phyloP scores from a whole-genome alignment of 352 stramenopile species.

The Phytophthora multivora region DNA sequence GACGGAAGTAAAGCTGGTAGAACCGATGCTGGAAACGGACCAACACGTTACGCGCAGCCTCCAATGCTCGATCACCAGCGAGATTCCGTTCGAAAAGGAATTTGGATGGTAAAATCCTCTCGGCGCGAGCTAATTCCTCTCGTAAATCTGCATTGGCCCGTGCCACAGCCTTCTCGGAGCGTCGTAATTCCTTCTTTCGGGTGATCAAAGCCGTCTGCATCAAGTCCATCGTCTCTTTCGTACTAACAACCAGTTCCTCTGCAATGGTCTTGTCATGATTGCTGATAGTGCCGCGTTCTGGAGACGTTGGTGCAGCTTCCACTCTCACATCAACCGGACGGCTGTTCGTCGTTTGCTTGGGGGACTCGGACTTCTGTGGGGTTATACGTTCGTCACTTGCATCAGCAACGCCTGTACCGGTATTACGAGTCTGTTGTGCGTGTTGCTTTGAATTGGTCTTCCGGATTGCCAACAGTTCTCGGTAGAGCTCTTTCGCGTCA shows the following conservation, averaged over 20 bases:
- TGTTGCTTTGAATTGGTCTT: conserved; percentile 21
- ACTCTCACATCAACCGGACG: neutral
- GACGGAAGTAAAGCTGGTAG: conserved; percentile 48
- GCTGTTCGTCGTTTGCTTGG: conserved; percentile 12
- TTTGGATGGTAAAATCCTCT: conserved; percentile 47
- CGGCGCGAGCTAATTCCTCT: conserved; percentile 31
- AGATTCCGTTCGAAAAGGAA: conserved; percentile 73
- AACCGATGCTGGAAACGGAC: conserved; percentile 58
- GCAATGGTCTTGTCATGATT: conserved; percentile 1
- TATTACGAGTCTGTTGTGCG: conserved; percentile 4
- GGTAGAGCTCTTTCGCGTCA: conserved; percentile 48
- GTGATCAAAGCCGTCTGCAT: conserved; percentile 32
- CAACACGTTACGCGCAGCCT: conserved; percentile 50
- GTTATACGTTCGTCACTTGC: neutral
- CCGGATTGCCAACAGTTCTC: conserved; percentile 41
- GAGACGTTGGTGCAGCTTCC: conserved; percentile 3
- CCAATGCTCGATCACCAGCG: conserved; percentile 42
- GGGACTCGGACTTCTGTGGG: neutral
- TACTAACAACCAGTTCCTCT: conserved; percentile 7
- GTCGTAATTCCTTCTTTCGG: conserved; percentile 26
- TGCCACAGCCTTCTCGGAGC: conserved; percentile 29
- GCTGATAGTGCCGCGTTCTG: conserved; percentile 2
- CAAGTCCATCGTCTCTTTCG: conserved; percentile 4
- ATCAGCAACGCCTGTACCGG: too few relatives aligned
- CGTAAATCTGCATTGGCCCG: conserved; percentile 33